Conservation (phyloP, 208 protist genomes). For the Kentomonas sorsogonicus region DNA sequence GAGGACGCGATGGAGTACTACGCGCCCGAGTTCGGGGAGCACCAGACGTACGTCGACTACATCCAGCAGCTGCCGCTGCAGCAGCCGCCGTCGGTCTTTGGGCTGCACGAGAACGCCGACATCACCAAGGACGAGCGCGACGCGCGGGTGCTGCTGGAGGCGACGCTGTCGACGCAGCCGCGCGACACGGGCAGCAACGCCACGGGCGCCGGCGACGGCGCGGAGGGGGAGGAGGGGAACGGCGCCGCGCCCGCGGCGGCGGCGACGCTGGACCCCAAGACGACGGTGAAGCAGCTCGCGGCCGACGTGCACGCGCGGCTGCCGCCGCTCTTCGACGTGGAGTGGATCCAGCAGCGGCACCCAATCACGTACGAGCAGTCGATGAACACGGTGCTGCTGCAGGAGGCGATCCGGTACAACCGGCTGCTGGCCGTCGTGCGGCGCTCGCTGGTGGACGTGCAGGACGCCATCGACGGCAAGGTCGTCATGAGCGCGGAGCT, state of each 20-base stretch:
- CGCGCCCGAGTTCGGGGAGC: conserved; percentile 73
- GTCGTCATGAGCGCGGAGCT: conserved; percentile 97
- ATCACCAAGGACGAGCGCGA: conserved; percentile 94
- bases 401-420: conserved; percentile 93
- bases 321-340: conserved; percentile 88
- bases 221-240: neutral
- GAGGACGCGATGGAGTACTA: conserved; percentile 82
- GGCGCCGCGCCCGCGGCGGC: conserved; percentile 1
- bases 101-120: conserved; percentile 92
- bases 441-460: conserved; percentile 90
- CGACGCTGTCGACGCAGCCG: conserved; percentile 86
- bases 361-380: conserved; percentile 91
- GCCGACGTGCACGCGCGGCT: conserved; percentile 82
- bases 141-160: conserved; percentile 75
- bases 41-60: conserved; percentile 82
- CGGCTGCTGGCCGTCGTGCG: conserved; percentile 88
- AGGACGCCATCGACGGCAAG: conserved; percentile 93
- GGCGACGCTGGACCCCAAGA: conserved; percentile 75
- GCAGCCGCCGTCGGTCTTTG: conserved; percentile 90
- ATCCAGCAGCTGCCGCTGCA: conserved; percentile 73
- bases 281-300: conserved; percentile 79
- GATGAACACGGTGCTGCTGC: conserved; percentile 95
- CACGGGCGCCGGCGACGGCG: neutral
- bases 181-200: conserved; percentile 36
- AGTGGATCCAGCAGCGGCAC: conserved; percentile 78